These are phyloP conservation scores for Hortiboletus rubellus DNA, from an alignment of 1,284 basidiomycete species.

Conservation along the genomic window DNA sequence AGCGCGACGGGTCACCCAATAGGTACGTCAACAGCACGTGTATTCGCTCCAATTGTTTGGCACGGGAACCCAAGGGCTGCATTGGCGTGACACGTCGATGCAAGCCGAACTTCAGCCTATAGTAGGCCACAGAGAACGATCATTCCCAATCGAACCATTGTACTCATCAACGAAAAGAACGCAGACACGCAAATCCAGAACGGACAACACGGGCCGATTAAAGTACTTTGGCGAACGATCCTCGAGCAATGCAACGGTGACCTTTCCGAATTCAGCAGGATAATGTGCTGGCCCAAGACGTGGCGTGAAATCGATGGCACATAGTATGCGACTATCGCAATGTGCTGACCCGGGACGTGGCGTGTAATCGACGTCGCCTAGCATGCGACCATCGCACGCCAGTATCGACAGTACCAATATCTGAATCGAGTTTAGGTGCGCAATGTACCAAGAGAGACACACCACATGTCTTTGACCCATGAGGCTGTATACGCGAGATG, in stretches of 20 bases:
- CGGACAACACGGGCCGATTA: constrained; percentile 14
- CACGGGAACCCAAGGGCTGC: constrained; percentile 14
- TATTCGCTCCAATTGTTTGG: constrained; percentile 14
- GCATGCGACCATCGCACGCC: too few species aligned
- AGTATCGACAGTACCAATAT: too few species aligned
- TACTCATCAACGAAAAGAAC: neutral
- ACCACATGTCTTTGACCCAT: too few species aligned
- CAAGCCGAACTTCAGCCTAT: constrained; percentile 17
- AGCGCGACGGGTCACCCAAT: constrained; percentile 6
- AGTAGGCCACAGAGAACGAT: constrained; percentile 1
- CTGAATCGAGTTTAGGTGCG: too few species aligned
- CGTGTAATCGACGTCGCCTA: too few species aligned
- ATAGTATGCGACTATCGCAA: neutral
- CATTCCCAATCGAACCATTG: constrained; percentile 18
- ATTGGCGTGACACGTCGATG: constrained; percentile 17
- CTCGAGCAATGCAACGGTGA: constrained; percentile 19
- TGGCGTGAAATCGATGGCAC: constrained; percentile 14
- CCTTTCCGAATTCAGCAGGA: constrained; percentile 22
- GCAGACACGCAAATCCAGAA: too few species aligned
- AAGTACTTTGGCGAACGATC: constrained; percentile 26
- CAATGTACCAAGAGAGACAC: too few species aligned
- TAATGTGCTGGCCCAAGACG: neutral
- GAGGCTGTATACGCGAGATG: too few species aligned
- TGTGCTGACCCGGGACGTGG: too few species aligned
- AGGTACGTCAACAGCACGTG: constrained; percentile 13